Evolutionary conservation across 805 yeast species (phyloP), one percentile per base, ranked within the genome.

Genomic region (Myxozyma neotropica): DNA sequence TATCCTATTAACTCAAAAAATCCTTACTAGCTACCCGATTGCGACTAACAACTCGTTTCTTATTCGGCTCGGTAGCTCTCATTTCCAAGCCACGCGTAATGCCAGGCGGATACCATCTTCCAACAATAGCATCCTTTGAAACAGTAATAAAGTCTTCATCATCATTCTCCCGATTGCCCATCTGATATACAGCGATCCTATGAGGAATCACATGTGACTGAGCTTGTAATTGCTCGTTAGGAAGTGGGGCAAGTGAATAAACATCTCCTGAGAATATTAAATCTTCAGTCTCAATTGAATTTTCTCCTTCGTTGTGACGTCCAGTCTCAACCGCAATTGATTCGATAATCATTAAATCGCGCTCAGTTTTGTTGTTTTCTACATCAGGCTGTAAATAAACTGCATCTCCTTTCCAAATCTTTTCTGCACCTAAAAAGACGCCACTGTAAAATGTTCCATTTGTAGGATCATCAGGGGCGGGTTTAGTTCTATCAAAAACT

Each of bases 391-490:
- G 38, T 12, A 60, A 15, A n/a, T 51, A 27, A 15, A 61, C 26
- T 13, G 57, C 63, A 17, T 63, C 67, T 12, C 65, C 65, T 10
- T 13, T 19, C 62, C 62, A 63, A 19, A 63, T 36, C 54, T 63
- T 63, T 29, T 63, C 67, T 29, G 67, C 60, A 10, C 67, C 67
- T 13, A 49, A 46, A 17, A 57, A 63, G 3, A 43, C 23, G 8
- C 66, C 66, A 27, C 38, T 44, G 29, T 56, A 63, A 2, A 31
- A 23, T 1, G 5, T n/a, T 6, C 19, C 48, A 12, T 19, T 26
- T 35, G 43, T 50, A 19, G 38, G 13, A 27, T 38, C 42, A 19
- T n/a, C 23, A 8, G 21, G 17, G 15, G 26, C 19, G 6, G 40
- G 45, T 13, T 46, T 45, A 4, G 42, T 35, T 26, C 38, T 53